Conservation (phyloP, 495 filamentous ascomycete genomes). For the Penicillium manginii region DNA sequence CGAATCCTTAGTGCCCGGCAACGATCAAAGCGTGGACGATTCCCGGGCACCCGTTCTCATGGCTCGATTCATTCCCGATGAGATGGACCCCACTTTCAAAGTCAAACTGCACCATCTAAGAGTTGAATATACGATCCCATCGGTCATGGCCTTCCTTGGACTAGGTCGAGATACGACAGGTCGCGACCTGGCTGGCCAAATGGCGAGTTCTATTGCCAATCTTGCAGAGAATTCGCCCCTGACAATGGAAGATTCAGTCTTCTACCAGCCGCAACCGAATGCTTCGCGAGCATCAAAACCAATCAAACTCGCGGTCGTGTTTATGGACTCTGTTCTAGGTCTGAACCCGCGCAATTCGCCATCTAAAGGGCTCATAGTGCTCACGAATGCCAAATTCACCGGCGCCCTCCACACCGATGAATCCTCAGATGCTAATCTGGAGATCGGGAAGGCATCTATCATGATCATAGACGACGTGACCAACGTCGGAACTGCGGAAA, state of each 20-base stretch:
- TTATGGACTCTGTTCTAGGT: slow-evolving; percentile 80
- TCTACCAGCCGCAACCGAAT: slow-evolving; percentile 20
- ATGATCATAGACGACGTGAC: slow-evolving; percentile 80
- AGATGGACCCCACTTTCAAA: slow-evolving; percentile 89
- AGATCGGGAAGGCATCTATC: slow-evolving; percentile 77
- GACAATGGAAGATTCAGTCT: slow-evolving; percentile 18
- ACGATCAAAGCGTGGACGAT: slow-evolving; percentile 18
- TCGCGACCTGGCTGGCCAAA: slow-evolving; percentile 72
- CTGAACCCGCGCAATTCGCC: slow-evolving; percentile 79
- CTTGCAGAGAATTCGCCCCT: slow-evolving; percentile 57
- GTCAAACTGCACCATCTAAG: slow-evolving; percentile 81
- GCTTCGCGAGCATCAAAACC: slow-evolving; percentile 43
- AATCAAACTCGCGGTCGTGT: slow-evolving; percentile 69
- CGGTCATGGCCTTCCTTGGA: slow-evolving; percentile 76
- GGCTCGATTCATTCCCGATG: slow-evolving; percentile 87
- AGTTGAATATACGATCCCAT: slow-evolving; percentile 82
- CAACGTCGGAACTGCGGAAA: slow-evolving; percentile 50
- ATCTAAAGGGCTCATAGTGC: slow-evolving; percentile 74
- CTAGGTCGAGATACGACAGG: slow-evolving; percentile 67
- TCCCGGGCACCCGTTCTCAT: slow-evolving; percentile 63
- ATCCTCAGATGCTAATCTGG: slow-evolving; percentile 61
- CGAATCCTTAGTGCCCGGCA: slow-evolving; percentile 41
- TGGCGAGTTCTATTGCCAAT: slow-evolving; percentile 79
- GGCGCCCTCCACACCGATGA: slow-evolving; percentile 63
- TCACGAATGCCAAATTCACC: slow-evolving; percentile 74